A percentile compares a stretch with the other conserved stretches of the same genome.
These are phyloP conservation scores for Ploettnerulaceae sp. DNA, from an alignment of 2,329 filamentous ascomycete species.

Conservation along the genomic window DNA sequence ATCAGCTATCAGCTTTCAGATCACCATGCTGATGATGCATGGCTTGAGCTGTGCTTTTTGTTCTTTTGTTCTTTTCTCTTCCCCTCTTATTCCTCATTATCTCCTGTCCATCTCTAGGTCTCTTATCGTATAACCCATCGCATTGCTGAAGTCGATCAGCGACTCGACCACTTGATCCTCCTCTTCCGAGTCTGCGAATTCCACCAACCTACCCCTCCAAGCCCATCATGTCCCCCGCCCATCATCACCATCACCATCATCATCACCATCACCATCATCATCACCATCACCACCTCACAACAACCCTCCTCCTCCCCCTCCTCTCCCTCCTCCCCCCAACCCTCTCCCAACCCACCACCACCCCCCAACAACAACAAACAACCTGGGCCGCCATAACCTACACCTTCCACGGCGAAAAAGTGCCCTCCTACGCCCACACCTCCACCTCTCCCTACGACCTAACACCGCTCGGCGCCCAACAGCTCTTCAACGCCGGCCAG, in stretches of 20 bases:
- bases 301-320: background rate
- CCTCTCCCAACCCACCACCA: background rate
- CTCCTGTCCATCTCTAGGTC: background rate
- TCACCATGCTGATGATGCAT: background rate
- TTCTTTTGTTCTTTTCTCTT: background rate
- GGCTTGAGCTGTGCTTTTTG: background rate
- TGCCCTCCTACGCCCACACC: constrained; percentile 36
- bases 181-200: no score
- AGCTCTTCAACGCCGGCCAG: constrained; percentile 45
- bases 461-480: constrained; percentile 50
- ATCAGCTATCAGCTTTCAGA: background rate
- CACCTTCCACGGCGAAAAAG: constrained; percentile 48
- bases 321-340: background rate
- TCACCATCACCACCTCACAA: no score
- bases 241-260: no score
- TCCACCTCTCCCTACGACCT: constrained; percentile 35
- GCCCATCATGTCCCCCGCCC: no score
- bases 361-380: constrained; percentile 16
- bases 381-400: constrained; percentile 31
- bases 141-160: background rate
- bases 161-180: background rate
- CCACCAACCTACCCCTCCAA: no score
- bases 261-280: no score
- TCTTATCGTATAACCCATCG: background rate
- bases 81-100: background rate